Percentiles rank a stretch among this genome's conserved stretches.
These are phyloP conservation scores for Moesziomyces sp. DNA, from an alignment of 1,284 basidiomycete species.

Conservation along the genomic window DNA sequence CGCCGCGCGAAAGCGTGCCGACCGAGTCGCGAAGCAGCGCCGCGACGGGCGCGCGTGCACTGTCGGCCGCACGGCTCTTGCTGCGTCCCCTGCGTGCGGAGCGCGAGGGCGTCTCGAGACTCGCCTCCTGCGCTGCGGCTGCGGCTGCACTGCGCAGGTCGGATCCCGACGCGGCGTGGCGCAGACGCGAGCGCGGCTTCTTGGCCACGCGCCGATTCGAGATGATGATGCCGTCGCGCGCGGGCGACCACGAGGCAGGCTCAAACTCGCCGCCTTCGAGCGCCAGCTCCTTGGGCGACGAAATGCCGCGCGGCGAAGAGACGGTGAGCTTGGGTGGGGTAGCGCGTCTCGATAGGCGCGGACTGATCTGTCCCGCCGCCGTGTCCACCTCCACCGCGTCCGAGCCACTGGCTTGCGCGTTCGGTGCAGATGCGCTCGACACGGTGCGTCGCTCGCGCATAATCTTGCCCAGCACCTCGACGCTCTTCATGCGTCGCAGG, in stretches of 20 bases:
- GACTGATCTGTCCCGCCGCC: constrained; percentile 23
- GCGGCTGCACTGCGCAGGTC: constrained; percentile 10
- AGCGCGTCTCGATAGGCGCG: constrained; percentile 17
- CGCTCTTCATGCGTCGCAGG: constrained; percentile 45
- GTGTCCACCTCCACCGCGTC: constrained; percentile 8
- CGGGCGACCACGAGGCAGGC: constrained; percentile 37
- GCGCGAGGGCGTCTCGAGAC: constrained; percentile 21
- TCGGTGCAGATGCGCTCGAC: neutral
- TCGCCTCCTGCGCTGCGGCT: constrained; percentile 1
- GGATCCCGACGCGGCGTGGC: constrained; percentile 17
- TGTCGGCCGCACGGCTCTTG: neutral
- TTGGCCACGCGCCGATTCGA: constrained; percentile 28
- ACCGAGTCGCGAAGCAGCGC: constrained; percentile 13
- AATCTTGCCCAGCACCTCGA: constrained; percentile 48
- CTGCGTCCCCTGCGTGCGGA: constrained; percentile 5
- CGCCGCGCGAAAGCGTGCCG: constrained; percentile 11
- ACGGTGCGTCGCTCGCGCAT: constrained; percentile 29
- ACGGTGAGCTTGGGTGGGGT: constrained; percentile 45
- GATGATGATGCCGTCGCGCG: constrained; percentile 19
- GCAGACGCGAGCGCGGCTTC: constrained; percentile 27
- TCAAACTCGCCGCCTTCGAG: constrained; percentile 42
- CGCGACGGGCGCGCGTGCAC: constrained; percentile 7
- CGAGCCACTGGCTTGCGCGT: neutral
- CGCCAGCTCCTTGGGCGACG: constrained; percentile 40
- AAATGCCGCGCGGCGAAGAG: constrained; percentile 46